phyloP scores from a whole-genome alignment of 805 yeast genomes.

The Saccharomycopsis fermentans region DNA sequence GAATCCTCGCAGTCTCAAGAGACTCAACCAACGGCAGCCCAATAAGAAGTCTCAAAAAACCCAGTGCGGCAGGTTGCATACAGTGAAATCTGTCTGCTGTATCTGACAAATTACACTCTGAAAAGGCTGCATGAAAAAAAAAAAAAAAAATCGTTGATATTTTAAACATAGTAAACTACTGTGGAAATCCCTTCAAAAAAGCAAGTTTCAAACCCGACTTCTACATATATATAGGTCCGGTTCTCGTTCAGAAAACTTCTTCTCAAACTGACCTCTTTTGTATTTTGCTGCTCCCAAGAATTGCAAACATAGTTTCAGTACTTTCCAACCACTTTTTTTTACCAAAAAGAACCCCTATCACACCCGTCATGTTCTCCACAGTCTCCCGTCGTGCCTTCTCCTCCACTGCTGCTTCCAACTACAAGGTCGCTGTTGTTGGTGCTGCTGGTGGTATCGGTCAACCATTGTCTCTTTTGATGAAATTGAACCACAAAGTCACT shows the following conservation, averaged over 20 bases:
- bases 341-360: not conserved
- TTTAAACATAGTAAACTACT: not conserved
- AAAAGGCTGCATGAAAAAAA: not conserved
- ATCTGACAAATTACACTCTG: too few species aligned
- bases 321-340: not conserved
- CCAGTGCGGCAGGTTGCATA: too few species aligned
- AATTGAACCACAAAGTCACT: slow-evolving; percentile 61
- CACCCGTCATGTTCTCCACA: slow-evolving; percentile 18
- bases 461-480: slow-evolving; percentile 55
- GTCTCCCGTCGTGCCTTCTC: slow-evolving; percentile 36
- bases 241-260: too few species aligned
- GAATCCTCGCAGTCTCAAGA: not conserved
- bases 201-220: too few species aligned
- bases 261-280: too few species aligned
- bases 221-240: too few species aligned
- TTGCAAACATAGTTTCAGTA: too few species aligned
- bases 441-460: slow-evolving; percentile 85
- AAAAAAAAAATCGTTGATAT: not conserved
- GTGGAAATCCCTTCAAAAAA: not conserved
- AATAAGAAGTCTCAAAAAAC: not conserved
- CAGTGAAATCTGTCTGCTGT: too few species aligned
- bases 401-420: slow-evolving; percentile 52
- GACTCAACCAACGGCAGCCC: not conserved
- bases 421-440: slow-evolving; percentile 74
- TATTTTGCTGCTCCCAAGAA: too few species aligned